Base-by-base conservation (phyloP, 140 eudicot genomes). In the Cichorium intybus region DNA sequence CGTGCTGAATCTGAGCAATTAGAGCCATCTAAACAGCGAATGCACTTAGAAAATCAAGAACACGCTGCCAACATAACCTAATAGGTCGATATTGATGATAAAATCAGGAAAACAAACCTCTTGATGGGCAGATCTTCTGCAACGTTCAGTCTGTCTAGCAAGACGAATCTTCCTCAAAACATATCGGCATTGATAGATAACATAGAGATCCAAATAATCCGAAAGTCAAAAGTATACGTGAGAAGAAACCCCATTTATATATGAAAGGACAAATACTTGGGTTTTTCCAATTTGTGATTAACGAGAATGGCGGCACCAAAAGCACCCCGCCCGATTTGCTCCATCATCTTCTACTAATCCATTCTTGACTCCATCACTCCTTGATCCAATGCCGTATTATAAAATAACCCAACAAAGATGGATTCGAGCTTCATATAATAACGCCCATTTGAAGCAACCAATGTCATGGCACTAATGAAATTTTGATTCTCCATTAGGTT, bases 241-340 rank as follows among this genome's bases (percentile, higher is more conserved):
- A n/a, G n/a, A 23, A n/a, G 24, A 20, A 54, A 26, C 21, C 16
- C 49, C 7, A 34, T 49, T 17, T 15, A 10, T 37, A 31, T 39
- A 64, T 1, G 35, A 16, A 6, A 27, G 1, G 47, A 26, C 21
- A 24, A 56, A 8, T 82, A 93, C 99, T 88, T 93, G 70, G 87
- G 81, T 75, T 76, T 93, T 58, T 93, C 99, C 34, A 75, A 28
- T 80, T 86, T 93, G 78, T 93, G 97, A 82, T 88, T 73, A 11
- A 93, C 99, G 67, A 93, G 93, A 81, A 93, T 93, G 70, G 99
- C 99, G 29, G 99, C 99, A 24, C 99, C 99, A 70, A 93, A 93
- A 64, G 99, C 99, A 11, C 99, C 99, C 12, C 99, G 88, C 4
- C 99, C 99, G 74, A 93, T 93, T 80, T 93, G 99, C 86, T 93